Conservation (phyloP, 148 eudicot genomes). For the Chenopodium formosanum region DNA sequence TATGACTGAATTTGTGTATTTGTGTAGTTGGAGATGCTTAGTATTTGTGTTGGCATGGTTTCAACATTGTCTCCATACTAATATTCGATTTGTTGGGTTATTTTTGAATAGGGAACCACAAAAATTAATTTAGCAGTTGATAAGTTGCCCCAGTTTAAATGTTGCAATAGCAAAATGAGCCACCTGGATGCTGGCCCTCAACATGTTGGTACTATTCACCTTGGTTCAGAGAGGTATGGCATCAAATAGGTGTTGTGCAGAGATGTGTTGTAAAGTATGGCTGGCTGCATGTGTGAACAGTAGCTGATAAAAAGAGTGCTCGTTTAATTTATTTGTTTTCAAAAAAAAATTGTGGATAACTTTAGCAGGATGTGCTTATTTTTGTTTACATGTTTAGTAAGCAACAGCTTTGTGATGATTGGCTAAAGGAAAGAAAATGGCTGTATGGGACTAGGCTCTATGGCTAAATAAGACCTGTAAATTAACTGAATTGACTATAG, state of each 20-base stretch:
- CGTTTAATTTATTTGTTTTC: no score
- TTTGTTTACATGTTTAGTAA: neutral
- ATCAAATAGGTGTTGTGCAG: conserved; percentile 11
- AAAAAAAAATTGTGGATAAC: neutral
- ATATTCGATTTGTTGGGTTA: neutral
- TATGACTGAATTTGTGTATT: neutral
- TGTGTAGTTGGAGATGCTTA: neutral
- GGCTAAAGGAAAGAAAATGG: neutral
- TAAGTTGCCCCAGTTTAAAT: conserved; percentile 62
- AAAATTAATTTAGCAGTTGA: conserved; percentile 94
- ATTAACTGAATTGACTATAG: no score
- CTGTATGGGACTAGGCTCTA: neutral
- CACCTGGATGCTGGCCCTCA: conserved; percentile 70
- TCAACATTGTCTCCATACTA: neutral
- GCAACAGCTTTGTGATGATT: neutral
- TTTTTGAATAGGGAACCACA: conserved; percentile 73
- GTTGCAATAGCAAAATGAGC: conserved; percentile 47
- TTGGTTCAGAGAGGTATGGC: conserved; percentile 88
- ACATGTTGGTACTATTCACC: conserved; percentile 94
- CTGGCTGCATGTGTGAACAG: neutral
- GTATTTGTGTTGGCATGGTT: conserved; percentile 5
- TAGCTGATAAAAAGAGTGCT: neutral
- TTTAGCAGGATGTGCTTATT: neutral
- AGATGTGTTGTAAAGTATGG: neutral
- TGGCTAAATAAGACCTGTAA: neutral